Evolutionary conservation across 768 basidiomycete genomes (phyloP).

Genomic region (Hericium coralloides): DNA sequence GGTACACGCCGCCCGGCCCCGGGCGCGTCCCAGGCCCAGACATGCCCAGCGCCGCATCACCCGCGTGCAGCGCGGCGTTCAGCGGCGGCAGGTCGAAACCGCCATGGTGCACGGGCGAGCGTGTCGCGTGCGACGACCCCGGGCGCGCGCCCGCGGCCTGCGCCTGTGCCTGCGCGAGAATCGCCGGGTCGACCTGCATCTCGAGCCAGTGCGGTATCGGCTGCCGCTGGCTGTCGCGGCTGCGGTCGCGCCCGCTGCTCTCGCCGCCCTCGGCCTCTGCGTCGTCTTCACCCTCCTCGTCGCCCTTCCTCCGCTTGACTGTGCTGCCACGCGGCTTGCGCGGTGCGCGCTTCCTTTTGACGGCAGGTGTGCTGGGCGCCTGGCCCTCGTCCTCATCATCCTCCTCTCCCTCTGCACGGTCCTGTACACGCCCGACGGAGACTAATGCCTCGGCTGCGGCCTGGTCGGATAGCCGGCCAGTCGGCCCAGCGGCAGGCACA

Average conservation of each 20-base stretch:
- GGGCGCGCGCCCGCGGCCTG: slow-evolving; percentile 2
- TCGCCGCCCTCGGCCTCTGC: slow-evolving; percentile 9
- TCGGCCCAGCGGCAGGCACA: slow-evolving; percentile 73
- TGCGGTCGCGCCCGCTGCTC: slow-evolving; percentile 7
- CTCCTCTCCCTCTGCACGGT: slow-evolving; percentile 34
- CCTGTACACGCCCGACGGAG: slow-evolving; percentile 56
- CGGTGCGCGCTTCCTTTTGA: slow-evolving; percentile 32
- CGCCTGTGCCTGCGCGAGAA: slow-evolving; percentile 1
- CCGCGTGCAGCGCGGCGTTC: slow-evolving; percentile 27
- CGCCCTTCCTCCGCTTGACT: slow-evolving; percentile 10
- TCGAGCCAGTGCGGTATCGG: background rate
- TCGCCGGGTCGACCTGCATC: background rate
- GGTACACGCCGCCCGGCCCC: slow-evolving; percentile 5
- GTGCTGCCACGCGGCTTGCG: slow-evolving; percentile 34
- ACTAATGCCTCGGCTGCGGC: slow-evolving; percentile 87
- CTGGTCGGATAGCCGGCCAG: slow-evolving; percentile 63
- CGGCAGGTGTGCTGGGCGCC: background rate
- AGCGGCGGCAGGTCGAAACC: slow-evolving; percentile 57
- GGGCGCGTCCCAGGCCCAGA: slow-evolving; percentile 6
- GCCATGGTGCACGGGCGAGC: slow-evolving; percentile 19
- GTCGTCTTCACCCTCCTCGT: slow-evolving; percentile 20
- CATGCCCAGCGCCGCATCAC: slow-evolving; percentile 2
- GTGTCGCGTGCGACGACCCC: slow-evolving; percentile 15
- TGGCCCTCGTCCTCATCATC: slow-evolving; percentile 31
- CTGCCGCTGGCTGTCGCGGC: background rate